Evolutionary conservation across 805 yeast species (phyloP), one percentile per base, ranked within the genome.

Genomic region (Lipomyces yamanashiensis): DNA sequence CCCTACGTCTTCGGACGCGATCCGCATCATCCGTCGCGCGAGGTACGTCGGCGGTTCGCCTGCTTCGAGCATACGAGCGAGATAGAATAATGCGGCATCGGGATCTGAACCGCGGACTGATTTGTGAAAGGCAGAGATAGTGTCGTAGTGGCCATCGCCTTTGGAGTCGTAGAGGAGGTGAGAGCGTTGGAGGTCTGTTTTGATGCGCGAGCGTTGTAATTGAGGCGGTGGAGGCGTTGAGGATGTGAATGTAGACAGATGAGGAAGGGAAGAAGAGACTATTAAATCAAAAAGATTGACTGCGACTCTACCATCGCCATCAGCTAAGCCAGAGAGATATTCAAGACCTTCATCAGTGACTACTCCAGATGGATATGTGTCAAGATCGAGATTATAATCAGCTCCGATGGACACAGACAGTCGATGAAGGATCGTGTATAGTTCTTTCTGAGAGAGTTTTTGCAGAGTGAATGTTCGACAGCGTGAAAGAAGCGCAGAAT

Each of bases 1-100:
- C 0, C 99, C 99, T 34, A 95, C 80, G 74, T 95, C 99, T 74
- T 95, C 99, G 72, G 95, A 87, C 0, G 99, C 98, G 21, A 95
- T 95, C 3, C 97, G 81, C 4, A 95, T 87, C 96, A 95, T 89
- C 68, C 99, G 79, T 49, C 99, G 80, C 0, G 95, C 92, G 12
- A 95, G 86, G 71, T 88, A 95, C 28, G 91, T 76, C 0, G 98
- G 98, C 72, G 90, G 96, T 74, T 96, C 99, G 0, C 99, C 99
- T 1, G 96, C 96, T 67, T 85, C 82, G 1, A 95, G 79, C 99
- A 95, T 95, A 54, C 92, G 81, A 0, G 87, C 93, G 21, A 95
- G 77, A 72, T 95, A 95, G 74, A 87, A 92, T 64, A 95, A 77
- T 0, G 98, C 87, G 0, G 98, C 98, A 77, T 95, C 90, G 0